A percentile compares a stretch with the other conserved stretches of the same genome.
These are phyloP conservation scores for Sugiyamaella novakii DNA, from an alignment of 1,139 yeast genomes.

Conservation along the genomic window DNA sequence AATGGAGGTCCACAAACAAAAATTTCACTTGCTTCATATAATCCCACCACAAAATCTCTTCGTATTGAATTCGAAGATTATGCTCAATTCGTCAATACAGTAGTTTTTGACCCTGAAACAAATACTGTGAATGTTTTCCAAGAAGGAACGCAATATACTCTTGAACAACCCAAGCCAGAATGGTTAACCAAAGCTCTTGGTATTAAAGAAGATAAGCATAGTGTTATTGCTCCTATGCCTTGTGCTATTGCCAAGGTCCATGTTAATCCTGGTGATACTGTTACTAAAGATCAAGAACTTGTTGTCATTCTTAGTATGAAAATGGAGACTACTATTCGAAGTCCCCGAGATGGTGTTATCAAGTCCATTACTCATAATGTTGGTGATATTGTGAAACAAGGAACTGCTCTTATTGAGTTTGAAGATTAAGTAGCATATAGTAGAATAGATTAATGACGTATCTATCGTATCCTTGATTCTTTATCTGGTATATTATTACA, in stretches of 20 bases:
- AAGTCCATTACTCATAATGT: slow-evolving; percentile 38
- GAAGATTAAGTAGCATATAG: slow-evolving; percentile 29
- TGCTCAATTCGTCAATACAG: slow-evolving; percentile 37
- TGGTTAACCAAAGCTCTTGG: slow-evolving; percentile 41
- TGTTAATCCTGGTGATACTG: slow-evolving; percentile 41
- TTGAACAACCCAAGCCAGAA: slow-evolving; percentile 36
- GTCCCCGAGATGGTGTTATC: slow-evolving; percentile 38
- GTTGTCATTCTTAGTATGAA: slow-evolving; percentile 51
- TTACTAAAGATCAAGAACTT: slow-evolving; percentile 42
- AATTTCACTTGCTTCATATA: slow-evolving; percentile 22
- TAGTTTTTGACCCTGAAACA: slow-evolving; percentile 31
- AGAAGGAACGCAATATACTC: slow-evolving; percentile 37
- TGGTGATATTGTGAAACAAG: slow-evolving; percentile 42
- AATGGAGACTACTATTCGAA: slow-evolving; percentile 48
- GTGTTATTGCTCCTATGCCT: slow-evolving; percentile 44
- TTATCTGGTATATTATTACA: too few relatives aligned
- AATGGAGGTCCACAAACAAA: slow-evolving; percentile 21
- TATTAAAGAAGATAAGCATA: slow-evolving; percentile 34
- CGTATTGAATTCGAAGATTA: slow-evolving; percentile 30
- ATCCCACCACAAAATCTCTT: slow-evolving; percentile 26
- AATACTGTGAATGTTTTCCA: slow-evolving; percentile 39
- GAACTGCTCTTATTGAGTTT: slow-evolving; percentile 40
- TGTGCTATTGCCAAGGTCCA: slow-evolving; percentile 39
- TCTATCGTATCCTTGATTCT: too few relatives aligned
- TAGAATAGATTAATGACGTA: slow-evolving; percentile 24